A percentile compares a stretch with the other conserved stretches of the same genome.
phyloP scores from a whole-genome alignment of 371 early-diverging fungal species.

The Smittium culicis region DNA sequence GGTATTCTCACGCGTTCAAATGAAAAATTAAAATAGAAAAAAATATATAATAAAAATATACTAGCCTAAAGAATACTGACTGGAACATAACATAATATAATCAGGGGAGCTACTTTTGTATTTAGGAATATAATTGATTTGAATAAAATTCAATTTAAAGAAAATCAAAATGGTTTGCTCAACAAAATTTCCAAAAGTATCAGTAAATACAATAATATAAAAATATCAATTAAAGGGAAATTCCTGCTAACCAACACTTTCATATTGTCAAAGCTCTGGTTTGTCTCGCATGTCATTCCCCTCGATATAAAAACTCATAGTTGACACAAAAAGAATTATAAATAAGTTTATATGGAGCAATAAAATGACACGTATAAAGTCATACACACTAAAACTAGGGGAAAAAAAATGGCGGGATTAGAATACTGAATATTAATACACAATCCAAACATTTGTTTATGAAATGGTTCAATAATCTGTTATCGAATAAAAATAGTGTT shows the following conservation, averaged over 20 bases:
- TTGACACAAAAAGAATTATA: not conserved
- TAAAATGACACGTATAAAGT: not conserved
- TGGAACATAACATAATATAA: not conserved
- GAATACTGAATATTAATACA: not conserved
- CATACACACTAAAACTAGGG: not conserved
- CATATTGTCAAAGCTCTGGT: not conserved
- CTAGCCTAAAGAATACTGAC: no score
- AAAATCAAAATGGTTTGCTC: not conserved
- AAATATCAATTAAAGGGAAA: constrained; percentile 1
- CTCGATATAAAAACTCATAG: not conserved
- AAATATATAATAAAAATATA: no score
- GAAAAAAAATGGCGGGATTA: not conserved
- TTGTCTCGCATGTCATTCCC: not conserved
- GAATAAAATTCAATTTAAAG: not conserved
- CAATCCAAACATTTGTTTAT: not conserved
- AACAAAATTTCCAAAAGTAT: not conserved
- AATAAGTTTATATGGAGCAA: not conserved
- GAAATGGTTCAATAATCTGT: not conserved
- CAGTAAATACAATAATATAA: not conserved
- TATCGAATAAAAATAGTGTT: not conserved
- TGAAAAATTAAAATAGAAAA: constrained; percentile 9
- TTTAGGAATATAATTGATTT: not conserved
- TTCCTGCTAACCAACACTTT: not conserved
- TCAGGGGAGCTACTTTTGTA: not conserved
- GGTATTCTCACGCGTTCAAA: constrained; percentile 11